Evolutionary conservation across 805 yeast genomes (phyloP).

Genomic region (Maudiozyma barnettii): DNA sequence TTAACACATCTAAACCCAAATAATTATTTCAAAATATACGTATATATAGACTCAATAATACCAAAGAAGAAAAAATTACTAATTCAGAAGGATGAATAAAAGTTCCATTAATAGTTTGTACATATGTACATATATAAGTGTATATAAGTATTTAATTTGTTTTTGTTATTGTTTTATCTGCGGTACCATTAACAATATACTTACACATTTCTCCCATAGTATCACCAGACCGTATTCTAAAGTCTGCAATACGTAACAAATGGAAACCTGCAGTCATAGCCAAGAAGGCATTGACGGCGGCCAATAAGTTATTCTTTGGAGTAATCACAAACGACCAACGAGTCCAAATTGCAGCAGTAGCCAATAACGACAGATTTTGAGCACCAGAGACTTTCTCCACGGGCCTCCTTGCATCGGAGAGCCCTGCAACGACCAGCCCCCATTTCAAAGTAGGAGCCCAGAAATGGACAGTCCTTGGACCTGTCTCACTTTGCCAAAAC

Average conservation of each 20-base stretch:
- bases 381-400: constrained; percentile 90
- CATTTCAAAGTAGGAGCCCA: constrained; percentile 84
- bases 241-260: constrained; percentile 57
- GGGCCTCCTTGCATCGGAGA: constrained; percentile 80
- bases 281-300: constrained; percentile 88
- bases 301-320: constrained; percentile 81
- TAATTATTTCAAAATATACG: background rate
- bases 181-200: constrained; percentile 47
- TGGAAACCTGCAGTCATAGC: constrained; percentile 88
- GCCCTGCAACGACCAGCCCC: constrained; percentile 91
- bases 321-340: constrained; percentile 93
- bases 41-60: background rate
- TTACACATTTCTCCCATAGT: constrained; percentile 42
- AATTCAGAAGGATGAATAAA: background rate
- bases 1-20: constrained; percentile 15
- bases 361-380: constrained; percentile 55
- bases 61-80: too few relatives aligned
- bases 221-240: constrained; percentile 61
- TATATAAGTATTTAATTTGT: background rate
- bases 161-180: background rate
- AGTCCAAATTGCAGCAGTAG: constrained; percentile 95
- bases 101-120: background rate
- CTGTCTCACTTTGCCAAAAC: constrained; percentile 79
- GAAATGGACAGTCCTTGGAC: constrained; percentile 93
- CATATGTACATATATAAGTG: background rate